Evolutionary conservation across 2,329 filamentous ascomycete species (phyloP), one percentile per base, ranked within the genome.

Genomic region (Chaetothyriales sp.): DNA sequence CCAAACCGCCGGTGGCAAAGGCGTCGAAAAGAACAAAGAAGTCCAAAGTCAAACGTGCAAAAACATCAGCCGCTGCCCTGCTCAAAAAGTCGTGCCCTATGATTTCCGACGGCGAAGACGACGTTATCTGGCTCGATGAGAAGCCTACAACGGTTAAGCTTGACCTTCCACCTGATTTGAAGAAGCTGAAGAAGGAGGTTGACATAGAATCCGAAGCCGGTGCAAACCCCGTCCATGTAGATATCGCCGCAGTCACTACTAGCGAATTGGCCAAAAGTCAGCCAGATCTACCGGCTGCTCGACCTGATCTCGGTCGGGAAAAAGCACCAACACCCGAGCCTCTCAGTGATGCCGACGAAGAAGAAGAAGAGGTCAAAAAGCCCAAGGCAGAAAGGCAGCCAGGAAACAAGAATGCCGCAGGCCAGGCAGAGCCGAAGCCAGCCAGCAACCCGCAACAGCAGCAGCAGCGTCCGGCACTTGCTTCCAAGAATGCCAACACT

Each of bases 41-140:
- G 32, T 49, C 42, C 43, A 61, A 60, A 47, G 57, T 58, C 44
- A 61, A 61, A 44, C 53, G 55, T 10, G 57, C 58, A 15, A 61
- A 60, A 46, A 59, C 58, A 19, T 57, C 57, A 8, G 57, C 56
- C 3, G 57, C 54, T 39, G 53, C 51, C 5, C 43, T 59, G 10
- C 43, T 57, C 32, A 55, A 53, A 20, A 52, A 51, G 39, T 46
- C 43, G 7, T 53, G 56, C 5, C 51, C 53, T 2, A 56, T 57
- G 53, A 46, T 60, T 10, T 56, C 52, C 46, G 59, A 61, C 20
- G 59, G 56, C 28, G 57, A 58, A 45, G 53, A 60, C 20, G 58
- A 61, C 39, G 59, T 59, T 9, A 47, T 59, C 4, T 59, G 53
- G 53, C 50, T 60, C 51, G 57, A 60, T 32, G 44, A 51, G 7